Evolutionary conservation across 306 rosid species (phyloP), one percentile per base, ranked within the genome.

Genomic region (Biancaea sappan): DNA sequence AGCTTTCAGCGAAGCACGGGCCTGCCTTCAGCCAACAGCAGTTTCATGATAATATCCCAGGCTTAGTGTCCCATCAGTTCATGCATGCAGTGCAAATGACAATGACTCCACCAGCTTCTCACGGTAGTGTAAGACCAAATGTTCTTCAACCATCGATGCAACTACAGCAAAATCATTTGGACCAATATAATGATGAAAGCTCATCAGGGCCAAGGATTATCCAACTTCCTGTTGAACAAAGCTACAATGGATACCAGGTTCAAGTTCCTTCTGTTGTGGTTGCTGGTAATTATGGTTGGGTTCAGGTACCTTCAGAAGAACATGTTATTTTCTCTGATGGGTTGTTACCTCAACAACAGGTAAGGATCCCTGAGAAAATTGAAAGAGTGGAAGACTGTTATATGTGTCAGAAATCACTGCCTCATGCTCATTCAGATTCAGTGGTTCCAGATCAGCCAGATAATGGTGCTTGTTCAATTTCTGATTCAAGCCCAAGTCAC

Each of bases 391-490:
- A 90, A 77, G 88, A 88, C 44, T 89, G 91, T 81, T 81, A 79
- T 76, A 75, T 89, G 88, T 94, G 97, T 82, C 96, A 82, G 87
- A 88, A 44, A 76, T 85, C 77, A 50, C 69, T 93, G 79, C 97
- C 98, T 73, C 92, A 91, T 81, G 86, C 96, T 34, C 97, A 94
- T 86, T 94, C 94, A 43, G 91, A 94, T 83, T 77, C 91, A 48
- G 47, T 84, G 60, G 86, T 77, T 74, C 90, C 56, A 65, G 91
- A 83, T 83, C 90, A 91, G 69, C 81, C 57, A 16, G 82, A 44
- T 31, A 38, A 74, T 72, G 62, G 83, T 38, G 56, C 83, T 12
- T 77, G 85, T 51, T 56, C 80, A 69, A 65, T 64, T 41, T 83
- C 90, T 61, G 94, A 86, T 82, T 59, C 88, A 25, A 73, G 47